These are phyloP conservation scores for Chrysoporthe deuterocubensis DNA, from an alignment of 2,329 filamentous ascomycete species.

Conservation along the genomic window DNA sequence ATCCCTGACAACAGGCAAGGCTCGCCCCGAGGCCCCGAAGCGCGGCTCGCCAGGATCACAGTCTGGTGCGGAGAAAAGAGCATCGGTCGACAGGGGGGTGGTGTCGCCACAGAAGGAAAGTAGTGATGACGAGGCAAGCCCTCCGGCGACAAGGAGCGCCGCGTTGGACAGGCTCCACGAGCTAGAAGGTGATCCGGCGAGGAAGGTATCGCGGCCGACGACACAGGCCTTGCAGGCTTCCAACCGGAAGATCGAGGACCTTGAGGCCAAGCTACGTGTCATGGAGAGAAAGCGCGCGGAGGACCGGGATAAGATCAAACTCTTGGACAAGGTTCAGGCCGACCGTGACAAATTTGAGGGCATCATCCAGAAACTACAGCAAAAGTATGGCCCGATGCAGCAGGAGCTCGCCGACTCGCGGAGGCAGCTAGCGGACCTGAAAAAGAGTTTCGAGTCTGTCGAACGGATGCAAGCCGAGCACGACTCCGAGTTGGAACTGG, in stretches of 20 bases:
- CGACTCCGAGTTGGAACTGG: slow-evolving; percentile 83
- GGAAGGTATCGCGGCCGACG: slow-evolving; percentile 29
- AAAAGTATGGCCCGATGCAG: slow-evolving; percentile 84
- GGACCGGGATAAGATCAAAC: slow-evolving; percentile 83
- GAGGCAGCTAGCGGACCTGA: slow-evolving; percentile 73
- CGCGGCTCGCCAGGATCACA: slow-evolving; percentile 42
- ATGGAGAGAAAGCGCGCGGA: slow-evolving; percentile 87
- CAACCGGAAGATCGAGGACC: slow-evolving; percentile 76
- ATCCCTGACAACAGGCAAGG: slow-evolving; percentile 43
- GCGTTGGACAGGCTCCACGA: slow-evolving; percentile 56
- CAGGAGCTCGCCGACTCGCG: slow-evolving; percentile 78
- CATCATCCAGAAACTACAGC: slow-evolving; percentile 88
- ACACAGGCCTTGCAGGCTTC: slow-evolving; percentile 41
- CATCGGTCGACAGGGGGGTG: slow-evolving; percentile 38
- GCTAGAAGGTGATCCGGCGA: slow-evolving; percentile 38
- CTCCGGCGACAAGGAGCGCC: slow-evolving; percentile 53
- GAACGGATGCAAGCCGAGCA: slow-evolving; percentile 81
- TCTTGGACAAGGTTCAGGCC: slow-evolving; percentile 73
- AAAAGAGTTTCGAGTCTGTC: slow-evolving; percentile 69
- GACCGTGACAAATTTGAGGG: slow-evolving; percentile 79
- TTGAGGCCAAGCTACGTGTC: slow-evolving; percentile 84
- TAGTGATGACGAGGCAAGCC: slow-evolving; percentile 53
- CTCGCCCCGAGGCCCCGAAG: slow-evolving; percentile 40
- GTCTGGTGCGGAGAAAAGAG: slow-evolving; percentile 45
- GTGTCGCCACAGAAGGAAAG: slow-evolving; percentile 49